These are phyloP conservation scores for Fusarium nelsonii DNA, from an alignment of 2,329 filamentous ascomycete species.

Conservation along the genomic window DNA sequence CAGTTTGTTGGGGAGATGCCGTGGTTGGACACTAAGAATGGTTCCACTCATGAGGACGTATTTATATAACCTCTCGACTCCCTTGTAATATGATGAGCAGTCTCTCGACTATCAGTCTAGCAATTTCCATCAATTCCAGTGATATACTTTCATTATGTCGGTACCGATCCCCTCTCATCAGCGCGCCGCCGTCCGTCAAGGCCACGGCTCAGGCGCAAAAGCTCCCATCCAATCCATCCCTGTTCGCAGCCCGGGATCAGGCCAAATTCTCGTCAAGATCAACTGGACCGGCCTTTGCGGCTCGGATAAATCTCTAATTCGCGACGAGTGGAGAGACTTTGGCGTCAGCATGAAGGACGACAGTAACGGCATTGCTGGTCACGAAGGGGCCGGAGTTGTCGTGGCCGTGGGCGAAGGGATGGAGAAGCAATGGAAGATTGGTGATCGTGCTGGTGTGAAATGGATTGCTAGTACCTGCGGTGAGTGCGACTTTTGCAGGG, in stretches of 20 bases:
- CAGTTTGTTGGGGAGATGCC: not conserved
- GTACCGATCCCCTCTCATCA: slow-evolving; percentile 31
- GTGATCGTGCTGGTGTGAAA: slow-evolving; percentile 86
- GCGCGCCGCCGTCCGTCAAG: slow-evolving; percentile 44
- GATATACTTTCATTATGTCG: slow-evolving; percentile 19
- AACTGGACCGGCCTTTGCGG: slow-evolving; percentile 45
- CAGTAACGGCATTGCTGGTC: slow-evolving; percentile 70
- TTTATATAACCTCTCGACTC: not conserved
- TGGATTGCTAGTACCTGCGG: slow-evolving; percentile 91
- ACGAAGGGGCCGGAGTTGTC: slow-evolving; percentile 80
- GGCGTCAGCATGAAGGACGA: slow-evolving; percentile 39
- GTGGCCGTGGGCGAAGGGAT: slow-evolving; percentile 84
- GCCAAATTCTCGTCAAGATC: slow-evolving; percentile 44
- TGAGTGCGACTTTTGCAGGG: slow-evolving; percentile 82
- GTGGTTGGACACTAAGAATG: not conserved
- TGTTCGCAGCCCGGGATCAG: slow-evolving; percentile 37
- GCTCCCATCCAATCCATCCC: slow-evolving; percentile 33
- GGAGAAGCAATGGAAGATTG: slow-evolving; percentile 75
- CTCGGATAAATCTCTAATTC: slow-evolving; percentile 45
- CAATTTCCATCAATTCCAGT: accelerated
- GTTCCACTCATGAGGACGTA: accelerated
- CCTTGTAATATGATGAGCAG: too few species aligned
- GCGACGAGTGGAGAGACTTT: slow-evolving; percentile 44
- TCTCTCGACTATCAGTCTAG: accelerated
- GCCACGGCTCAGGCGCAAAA: slow-evolving; percentile 24